These are phyloP conservation scores for Ceratocystis huliohia DNA, from an alignment of 2,329 filamentous ascomycete genomes.

Conservation along the genomic window DNA sequence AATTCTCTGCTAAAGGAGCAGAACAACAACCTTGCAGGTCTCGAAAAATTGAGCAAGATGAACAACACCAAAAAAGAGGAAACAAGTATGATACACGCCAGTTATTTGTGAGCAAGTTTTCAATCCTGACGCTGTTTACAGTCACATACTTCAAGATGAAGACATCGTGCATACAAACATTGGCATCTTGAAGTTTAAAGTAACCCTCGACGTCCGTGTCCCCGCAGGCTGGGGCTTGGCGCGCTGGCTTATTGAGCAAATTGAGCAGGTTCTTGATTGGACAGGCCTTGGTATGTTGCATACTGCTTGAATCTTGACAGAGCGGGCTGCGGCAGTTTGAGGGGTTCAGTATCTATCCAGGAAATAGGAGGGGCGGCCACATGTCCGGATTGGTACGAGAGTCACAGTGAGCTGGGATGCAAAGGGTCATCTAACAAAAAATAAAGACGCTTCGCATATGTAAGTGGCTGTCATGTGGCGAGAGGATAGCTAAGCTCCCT, in stretches of 20 bases:
- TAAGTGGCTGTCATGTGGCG: too few relatives aligned
- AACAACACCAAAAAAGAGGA: neutral
- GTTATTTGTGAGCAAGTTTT: conserved; percentile 1
- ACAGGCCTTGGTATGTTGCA: neutral
- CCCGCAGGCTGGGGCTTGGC: neutral
- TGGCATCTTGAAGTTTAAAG: neutral
- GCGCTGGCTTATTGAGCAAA: conserved; percentile 1
- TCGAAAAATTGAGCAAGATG: neutral
- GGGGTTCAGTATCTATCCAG: neutral
- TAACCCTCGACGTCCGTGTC: conserved; percentile 1
- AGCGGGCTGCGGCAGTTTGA: neutral
- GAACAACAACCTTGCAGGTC: too few relatives aligned
- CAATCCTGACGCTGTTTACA: neutral
- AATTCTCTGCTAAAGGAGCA: too few relatives aligned
- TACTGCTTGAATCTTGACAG: neutral
- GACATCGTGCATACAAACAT: conserved; percentile 1
- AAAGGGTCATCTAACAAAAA: too few relatives aligned
- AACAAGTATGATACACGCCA: conserved; percentile 2
- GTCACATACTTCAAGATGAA: neutral
- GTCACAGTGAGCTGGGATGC: too few relatives aligned
- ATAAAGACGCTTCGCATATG: too few relatives aligned
- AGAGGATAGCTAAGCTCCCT: too few relatives aligned
- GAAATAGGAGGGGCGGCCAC: too few relatives aligned
- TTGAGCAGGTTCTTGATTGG: conserved; percentile 13
- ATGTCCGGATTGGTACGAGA: too few relatives aligned